phyloP scores from a whole-genome alignment of 2,329 filamentous ascomycete genomes.

The Lasiodiplodia sp. region DNA sequence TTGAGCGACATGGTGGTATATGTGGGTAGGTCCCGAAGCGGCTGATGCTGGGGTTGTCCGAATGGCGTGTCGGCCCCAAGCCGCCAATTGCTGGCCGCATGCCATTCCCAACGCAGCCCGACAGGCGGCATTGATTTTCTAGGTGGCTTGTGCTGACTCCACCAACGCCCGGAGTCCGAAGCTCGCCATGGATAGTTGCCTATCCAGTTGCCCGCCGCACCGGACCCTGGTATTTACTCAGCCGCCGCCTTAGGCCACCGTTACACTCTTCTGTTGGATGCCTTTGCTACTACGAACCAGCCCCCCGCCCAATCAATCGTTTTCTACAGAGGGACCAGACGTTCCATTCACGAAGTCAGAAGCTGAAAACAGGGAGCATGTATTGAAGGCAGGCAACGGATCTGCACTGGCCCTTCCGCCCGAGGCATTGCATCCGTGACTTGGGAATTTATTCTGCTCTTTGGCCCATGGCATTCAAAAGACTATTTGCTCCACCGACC shows the following conservation, averaged over 20 bases:
- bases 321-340: background rate
- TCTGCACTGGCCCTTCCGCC: background rate
- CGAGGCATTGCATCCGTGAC: background rate
- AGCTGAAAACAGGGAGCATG: background rate
- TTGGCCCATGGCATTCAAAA: background rate
- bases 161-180: background rate
- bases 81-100: slow-evolving; percentile 2
- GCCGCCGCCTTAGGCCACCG: background rate
- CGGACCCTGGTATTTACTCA: background rate
- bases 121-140: background rate
- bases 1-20: slow-evolving; percentile 12
- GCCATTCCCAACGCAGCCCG: too few relatives aligned
- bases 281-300: background rate
- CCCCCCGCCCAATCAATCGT: background rate
- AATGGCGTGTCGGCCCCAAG: background rate
- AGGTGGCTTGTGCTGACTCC: slow-evolving; percentile 3
- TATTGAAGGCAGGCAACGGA: background rate
- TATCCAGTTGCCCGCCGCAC: background rate
- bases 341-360: background rate
- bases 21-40: slow-evolving; percentile 4
- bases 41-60: slow-evolving; percentile 11
- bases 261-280: background rate
- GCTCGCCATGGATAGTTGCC: too few relatives aligned
- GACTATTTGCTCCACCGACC: background rate
- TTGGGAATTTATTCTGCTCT: background rate